phyloP scores from a whole-genome alignment of 2,329 filamentous ascomycete species.

The Fusarium sp. region DNA sequence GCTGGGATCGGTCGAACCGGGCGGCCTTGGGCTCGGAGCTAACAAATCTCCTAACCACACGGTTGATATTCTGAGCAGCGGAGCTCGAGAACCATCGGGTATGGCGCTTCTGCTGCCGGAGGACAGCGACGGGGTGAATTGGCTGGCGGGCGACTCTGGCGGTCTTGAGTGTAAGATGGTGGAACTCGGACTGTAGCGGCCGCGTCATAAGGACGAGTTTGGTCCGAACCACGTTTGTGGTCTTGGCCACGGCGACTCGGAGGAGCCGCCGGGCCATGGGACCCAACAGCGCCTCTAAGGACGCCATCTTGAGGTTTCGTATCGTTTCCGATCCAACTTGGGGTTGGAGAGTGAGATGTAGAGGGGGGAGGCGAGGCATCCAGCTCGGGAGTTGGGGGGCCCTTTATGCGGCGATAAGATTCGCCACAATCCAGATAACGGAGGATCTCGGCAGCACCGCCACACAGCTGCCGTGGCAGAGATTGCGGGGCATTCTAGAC shows the following conservation, averaged over 20 bases:
- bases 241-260: slow-evolving; percentile 63
- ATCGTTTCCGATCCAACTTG: slow-evolving; percentile 32
- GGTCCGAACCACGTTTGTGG: slow-evolving; percentile 63
- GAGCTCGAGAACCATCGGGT: slow-evolving; percentile 62
- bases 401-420: slow-evolving; percentile 43
- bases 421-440: slow-evolving; percentile 44
- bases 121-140: slow-evolving; percentile 64
- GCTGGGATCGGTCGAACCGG: slow-evolving; percentile 61
- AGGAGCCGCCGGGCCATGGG: slow-evolving; percentile 67
- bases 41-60: slow-evolving; percentile 63
- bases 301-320: slow-evolving; percentile 61
- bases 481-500: slow-evolving; percentile 40
- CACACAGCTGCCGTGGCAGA: slow-evolving; percentile 45
- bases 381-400: slow-evolving; percentile 25
- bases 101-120: slow-evolving; percentile 60
- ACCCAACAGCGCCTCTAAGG: slow-evolving; percentile 68
- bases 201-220: slow-evolving; percentile 60
- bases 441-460: slow-evolving; percentile 50
- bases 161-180: slow-evolving; percentile 58
- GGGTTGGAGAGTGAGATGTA: slow-evolving; percentile 38
- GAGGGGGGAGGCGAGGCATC: slow-evolving; percentile 23
- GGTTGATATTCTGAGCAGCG: slow-evolving; percentile 57
- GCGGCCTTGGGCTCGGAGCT: slow-evolving; percentile 53
- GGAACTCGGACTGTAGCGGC: slow-evolving; percentile 59
- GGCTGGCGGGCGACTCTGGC: slow-evolving; percentile 59